Percentiles rank a stretch among this genome's conserved stretches.
These are phyloP conservation scores for Globisporangium rhizosaccharum DNA, from an alignment of 352 stramenopile genomes.

Conservation along the genomic window DNA sequence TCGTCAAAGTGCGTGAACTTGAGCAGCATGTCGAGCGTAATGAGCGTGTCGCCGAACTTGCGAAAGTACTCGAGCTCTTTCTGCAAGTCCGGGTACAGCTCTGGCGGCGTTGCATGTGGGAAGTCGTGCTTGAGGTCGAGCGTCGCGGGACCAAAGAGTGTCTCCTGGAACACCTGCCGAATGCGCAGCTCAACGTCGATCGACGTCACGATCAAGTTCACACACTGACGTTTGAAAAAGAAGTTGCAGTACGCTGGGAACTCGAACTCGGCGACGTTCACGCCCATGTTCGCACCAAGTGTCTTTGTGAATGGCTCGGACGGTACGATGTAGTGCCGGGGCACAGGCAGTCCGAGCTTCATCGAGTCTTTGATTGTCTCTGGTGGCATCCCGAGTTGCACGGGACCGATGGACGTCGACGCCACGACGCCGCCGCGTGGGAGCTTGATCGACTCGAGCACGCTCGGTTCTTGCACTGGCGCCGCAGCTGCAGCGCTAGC, in stretches of 20 bases:
- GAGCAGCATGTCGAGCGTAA: constrained; percentile 86
- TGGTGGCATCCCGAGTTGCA: constrained; percentile 92
- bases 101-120: constrained; percentile 39
- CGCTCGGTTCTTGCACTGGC: constrained; percentile 11
- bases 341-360: constrained; percentile 89
- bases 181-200: constrained; percentile 76
- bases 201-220: constrained; percentile 83
- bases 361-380: constrained; percentile 98
- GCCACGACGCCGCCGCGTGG: constrained; percentile 69
- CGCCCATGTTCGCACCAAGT: constrained; percentile 91
- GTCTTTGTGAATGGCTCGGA: constrained; percentile 93
- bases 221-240: constrained; percentile 88
- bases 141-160: constrained; percentile 70
- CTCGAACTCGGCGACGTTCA: constrained; percentile 97
- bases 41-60: constrained; percentile 86
- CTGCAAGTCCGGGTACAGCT: constrained; percentile 63
- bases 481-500: constrained; percentile 1
- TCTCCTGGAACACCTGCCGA: constrained; percentile 87
- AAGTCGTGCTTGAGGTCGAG: constrained; percentile 83
- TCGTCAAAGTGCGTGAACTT: constrained; percentile 86
- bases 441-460: constrained; percentile 65
- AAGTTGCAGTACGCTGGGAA: constrained; percentile 98
- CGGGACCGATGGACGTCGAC: constrained; percentile 72
- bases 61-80: constrained; percentile 89
- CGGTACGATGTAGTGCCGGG: constrained; percentile 94